phyloP scores from a whole-genome alignment of 805 yeast species.

The Ogataea haglerorum region DNA sequence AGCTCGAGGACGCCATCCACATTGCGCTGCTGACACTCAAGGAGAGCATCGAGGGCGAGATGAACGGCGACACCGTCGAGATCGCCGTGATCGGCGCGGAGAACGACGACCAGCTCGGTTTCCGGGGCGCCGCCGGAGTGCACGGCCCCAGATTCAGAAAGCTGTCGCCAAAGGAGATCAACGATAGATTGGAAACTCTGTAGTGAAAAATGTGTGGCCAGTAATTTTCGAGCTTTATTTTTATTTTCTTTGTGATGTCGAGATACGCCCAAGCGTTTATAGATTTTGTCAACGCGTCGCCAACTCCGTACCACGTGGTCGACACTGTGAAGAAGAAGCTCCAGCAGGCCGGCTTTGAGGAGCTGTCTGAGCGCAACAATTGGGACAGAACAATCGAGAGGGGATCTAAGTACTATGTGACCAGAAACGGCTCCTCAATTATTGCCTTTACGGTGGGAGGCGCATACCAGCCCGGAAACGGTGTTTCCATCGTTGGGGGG shows the following conservation, averaged over 20 bases:
- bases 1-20: constrained; percentile 96
- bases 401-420: constrained; percentile 75
- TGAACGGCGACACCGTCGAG: constrained; percentile 94
- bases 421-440: constrained; percentile 85
- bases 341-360: constrained; percentile 61
- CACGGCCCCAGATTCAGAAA: constrained; percentile 88
- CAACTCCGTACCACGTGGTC: constrained; percentile 94
- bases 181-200: constrained; percentile 91
- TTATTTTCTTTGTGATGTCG: constrained; percentile 7
- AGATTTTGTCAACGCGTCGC: constrained; percentile 76
- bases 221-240: too few species aligned
- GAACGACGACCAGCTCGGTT: constrained; percentile 77
- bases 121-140: constrained; percentile 72
- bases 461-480: constrained; percentile 70
- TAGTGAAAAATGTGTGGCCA: constrained; percentile 30
- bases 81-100: constrained; percentile 83
- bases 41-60: constrained; percentile 97
- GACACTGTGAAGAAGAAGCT: constrained; percentile 57
- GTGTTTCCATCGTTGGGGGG: constrained; percentile 88
- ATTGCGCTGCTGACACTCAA: constrained; percentile 91
- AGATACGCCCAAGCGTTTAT: constrained; percentile 60
- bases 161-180: constrained; percentile 84
- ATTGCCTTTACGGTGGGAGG: constrained; percentile 84
- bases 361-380: constrained; percentile 62
- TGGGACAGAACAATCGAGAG: constrained; percentile 60